Evolutionary conservation across 2,329 filamentous ascomycete genomes (phyloP), one percentile per base, ranked within the genome.

Genomic region (Diaporthe amygdali): DNA sequence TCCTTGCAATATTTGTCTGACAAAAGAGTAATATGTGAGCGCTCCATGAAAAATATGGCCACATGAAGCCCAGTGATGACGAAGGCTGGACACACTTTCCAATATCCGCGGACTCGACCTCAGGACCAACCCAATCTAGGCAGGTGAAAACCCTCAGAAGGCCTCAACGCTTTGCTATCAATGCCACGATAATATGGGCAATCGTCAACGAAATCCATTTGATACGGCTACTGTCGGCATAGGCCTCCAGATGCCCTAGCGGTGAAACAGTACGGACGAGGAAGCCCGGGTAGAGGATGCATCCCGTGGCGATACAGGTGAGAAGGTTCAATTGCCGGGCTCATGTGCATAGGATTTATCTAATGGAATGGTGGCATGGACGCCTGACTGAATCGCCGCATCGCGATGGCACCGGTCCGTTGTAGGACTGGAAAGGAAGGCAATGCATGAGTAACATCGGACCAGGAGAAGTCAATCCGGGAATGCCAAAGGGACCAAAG

Each of bases 151-250:
- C 27, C 17, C 34, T 34, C 41, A 63, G 6, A 34, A 22, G 12
- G 20, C 30, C 41, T 63, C 41, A 37, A 63, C 41, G 47, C 41
- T 15, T 47, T 22, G 27, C 41, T 32, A 47, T 12, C 27, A 17
- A 17, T 27, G 56, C 27, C 10, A 63, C 27, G 20, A 9, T 34
- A 8, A 10, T n/a, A 10, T 32, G 8, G n/a, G 14, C 7, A 34
- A 10, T 12, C 20, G 27, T 63, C 56, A 5, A 47, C n/a, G n/a
- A 27, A n/a, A 12, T 25, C 39, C 5, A 22, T 14, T 47, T 49
- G 30, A 27, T 12, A 64, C 44, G 59, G 59, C 59, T 63, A 64
- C 59, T 49, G 17, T 64, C 59, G 59, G 59, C 41, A 64, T 49
- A 37, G 59, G 30, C 44, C 44, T 22, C 5, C 5, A 25, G 59